These are phyloP conservation scores for Starmerella ratchasimensis DNA, from an alignment of 805 yeast species.

Conservation along the genomic window DNA sequence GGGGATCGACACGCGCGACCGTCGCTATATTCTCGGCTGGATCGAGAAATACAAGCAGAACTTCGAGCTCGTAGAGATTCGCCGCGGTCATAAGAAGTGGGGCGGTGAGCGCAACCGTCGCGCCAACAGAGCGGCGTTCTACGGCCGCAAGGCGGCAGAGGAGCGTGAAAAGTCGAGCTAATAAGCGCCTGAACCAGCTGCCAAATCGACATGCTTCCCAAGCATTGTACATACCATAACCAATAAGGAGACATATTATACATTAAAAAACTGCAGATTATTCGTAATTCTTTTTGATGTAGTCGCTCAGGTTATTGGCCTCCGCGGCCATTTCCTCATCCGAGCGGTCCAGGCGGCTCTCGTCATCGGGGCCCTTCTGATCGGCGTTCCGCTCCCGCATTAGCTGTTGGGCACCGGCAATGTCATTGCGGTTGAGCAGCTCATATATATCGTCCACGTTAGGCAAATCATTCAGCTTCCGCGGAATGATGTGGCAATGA, in stretches of 20 bases:
- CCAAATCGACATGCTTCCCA: background rate
- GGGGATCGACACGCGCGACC: slow-evolving; percentile 59
- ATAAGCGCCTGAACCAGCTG: background rate
- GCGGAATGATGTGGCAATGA: slow-evolving; percentile 87
- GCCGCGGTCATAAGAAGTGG: slow-evolving; percentile 56
- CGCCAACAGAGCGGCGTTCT: slow-evolving; percentile 41
- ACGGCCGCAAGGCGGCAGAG: slow-evolving; percentile 25
- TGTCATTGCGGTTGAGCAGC: slow-evolving; percentile 44
- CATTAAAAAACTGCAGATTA: too few species aligned
- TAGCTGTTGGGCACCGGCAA: slow-evolving; percentile 31
- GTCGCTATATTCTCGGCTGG: slow-evolving; percentile 59
- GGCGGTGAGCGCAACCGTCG: slow-evolving; percentile 81
- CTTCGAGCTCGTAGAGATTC: slow-evolving; percentile 41
- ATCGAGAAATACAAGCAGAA: slow-evolving; percentile 50
- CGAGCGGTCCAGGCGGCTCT: slow-evolving; percentile 45
- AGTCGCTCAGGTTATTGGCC: slow-evolving; percentile 37
- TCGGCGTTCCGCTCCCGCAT: slow-evolving; percentile 23
- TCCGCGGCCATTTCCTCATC: slow-evolving; percentile 58
- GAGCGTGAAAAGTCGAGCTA: slow-evolving; percentile 12
- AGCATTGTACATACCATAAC: background rate
- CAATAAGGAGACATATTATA: background rate
- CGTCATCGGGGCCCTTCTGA: slow-evolving; percentile 27
- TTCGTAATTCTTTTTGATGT: slow-evolving; percentile 8
- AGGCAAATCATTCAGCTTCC: slow-evolving; percentile 40
- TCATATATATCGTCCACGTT: slow-evolving; percentile 67